phyloP scores from a whole-genome alignment of 352 stramenopile genomes.

The Pythium rishiriense region DNA sequence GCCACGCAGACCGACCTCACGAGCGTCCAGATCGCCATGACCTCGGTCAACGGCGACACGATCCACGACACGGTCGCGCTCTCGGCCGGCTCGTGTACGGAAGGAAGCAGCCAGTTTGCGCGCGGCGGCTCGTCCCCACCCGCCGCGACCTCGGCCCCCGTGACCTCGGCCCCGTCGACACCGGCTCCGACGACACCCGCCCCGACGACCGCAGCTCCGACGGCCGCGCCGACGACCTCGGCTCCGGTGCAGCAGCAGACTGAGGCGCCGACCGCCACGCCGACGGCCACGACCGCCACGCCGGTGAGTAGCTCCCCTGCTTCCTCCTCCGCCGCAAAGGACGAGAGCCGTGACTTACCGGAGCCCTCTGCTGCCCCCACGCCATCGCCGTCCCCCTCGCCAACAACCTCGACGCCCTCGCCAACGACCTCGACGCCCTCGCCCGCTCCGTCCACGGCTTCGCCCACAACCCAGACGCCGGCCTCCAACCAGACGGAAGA shows the following conservation, averaged over 20 bases:
- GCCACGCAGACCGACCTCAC: constrained; percentile 32
- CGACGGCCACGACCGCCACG: constrained; percentile 12
- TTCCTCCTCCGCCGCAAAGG: neutral
- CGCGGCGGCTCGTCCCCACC: constrained; percentile 9
- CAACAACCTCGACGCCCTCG: constrained; percentile 10
- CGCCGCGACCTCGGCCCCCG: constrained; percentile 3
- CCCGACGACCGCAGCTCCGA: constrained; percentile 12
- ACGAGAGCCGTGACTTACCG: constrained; percentile 16
- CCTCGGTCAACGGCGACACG: constrained; percentile 54
- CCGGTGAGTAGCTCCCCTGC: constrained; percentile 19
- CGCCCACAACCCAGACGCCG: neutral
- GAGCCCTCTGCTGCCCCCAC: constrained; percentile 9
- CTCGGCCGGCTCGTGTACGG: constrained; percentile 16
- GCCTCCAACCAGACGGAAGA: constrained; percentile 17
- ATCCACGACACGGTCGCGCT: constrained; percentile 66
- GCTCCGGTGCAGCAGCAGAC: too few species aligned
- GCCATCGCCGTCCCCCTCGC: neutral
- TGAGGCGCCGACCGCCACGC: constrained; percentile 6
- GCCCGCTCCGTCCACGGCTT: neutral
- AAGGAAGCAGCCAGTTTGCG: constrained; percentile 16
- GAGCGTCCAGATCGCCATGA: constrained; percentile 45
- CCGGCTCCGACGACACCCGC: constrained; percentile 20
- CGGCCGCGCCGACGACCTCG: constrained; percentile 27
- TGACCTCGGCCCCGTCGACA: constrained; percentile 3
- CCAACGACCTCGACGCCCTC: neutral